These are phyloP conservation scores for Solanum chmielewskii DNA, from an alignment of 257 asterid species.

Conservation along the genomic window DNA sequence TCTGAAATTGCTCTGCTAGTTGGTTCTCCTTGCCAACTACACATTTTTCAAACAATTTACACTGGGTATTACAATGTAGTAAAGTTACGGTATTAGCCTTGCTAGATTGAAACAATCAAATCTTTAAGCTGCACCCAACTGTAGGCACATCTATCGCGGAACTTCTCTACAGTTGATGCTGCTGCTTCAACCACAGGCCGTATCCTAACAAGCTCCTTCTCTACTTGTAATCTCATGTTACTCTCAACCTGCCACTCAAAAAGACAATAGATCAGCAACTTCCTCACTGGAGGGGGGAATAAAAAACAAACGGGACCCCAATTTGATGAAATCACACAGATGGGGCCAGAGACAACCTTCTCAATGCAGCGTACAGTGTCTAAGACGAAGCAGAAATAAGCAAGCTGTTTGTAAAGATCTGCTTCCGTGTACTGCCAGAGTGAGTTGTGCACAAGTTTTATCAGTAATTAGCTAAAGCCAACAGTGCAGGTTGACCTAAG, in stretches of 20 bases:
- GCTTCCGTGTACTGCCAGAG: slow-evolving; percentile 65
- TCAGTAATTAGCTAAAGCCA: slow-evolving; percentile 5
- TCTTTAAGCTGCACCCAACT: slow-evolving; percentile 76
- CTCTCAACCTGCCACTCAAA: slow-evolving; percentile 44
- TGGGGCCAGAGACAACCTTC: slow-evolving; percentile 31
- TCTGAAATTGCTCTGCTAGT: not conserved
- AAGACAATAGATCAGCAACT: not conserved
- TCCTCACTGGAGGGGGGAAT: not conserved
- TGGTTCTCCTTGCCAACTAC: not conserved
- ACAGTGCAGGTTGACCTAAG: not conserved
- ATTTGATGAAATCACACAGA: not conserved
- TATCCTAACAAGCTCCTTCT: slow-evolving; percentile 53
- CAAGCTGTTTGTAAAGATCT: slow-evolving; percentile 78
- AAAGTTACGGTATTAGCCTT: not conserved
- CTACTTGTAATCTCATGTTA: slow-evolving; percentile 34
- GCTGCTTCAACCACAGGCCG: slow-evolving; percentile 63
- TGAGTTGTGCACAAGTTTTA: not conserved
- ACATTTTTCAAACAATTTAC: not conserved
- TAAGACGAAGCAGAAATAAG: slow-evolving; percentile 63
- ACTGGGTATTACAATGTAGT: not conserved
- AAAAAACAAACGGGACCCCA: not conserved
- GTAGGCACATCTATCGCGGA: slow-evolving; percentile 69
- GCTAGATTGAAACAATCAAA: slow-evolving; percentile 41
- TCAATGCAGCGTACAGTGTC: slow-evolving; percentile 72
- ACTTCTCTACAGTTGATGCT: slow-evolving; percentile 47